Base-by-base conservation (phyloP, 768 basidiomycete genomes). In the Coprinellus micaceus region DNA sequence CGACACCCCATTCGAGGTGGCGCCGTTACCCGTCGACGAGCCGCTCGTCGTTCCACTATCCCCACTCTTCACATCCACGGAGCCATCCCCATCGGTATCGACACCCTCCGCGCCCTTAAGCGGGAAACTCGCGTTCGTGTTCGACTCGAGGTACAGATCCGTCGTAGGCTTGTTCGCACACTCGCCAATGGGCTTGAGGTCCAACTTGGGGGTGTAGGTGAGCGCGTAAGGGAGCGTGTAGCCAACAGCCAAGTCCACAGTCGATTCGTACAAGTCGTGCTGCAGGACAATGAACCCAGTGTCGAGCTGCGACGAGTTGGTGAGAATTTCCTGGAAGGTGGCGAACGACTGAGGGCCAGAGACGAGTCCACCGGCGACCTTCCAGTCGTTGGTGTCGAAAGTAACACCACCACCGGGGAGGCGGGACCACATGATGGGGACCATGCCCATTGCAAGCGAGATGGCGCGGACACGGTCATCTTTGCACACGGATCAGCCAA, bases 381-480 rank as follows among this genome's bases (percentile, higher is more conserved):
- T 79, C 94, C 94, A 98, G 66, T 98, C 88, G 56, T 89, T 85
- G 39, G 89, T 90, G 64, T 91, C 88, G 63, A 89, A 91, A n/a
- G n/a, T n/a, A 52, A 72, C 69, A 37, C 72, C 73, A 45, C 78
- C 80, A 26, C 66, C 65, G 45, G 84, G 80, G 11, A 81, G 77
- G 11, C 78, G 75, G 29, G 92, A 91, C 95, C 95, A 98, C 67
- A 96, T 88, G 65, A 97, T 84, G 25, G 96, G 91, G 11, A 85
- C 75, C 72, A 98, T 73, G 44, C 94, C 93, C 95, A 98, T 96
- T 28, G 93, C 91, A 53, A 91, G 69, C 19, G 86, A 75, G 67
- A 98, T 93, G 39, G 88, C 89, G 59, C 96, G 89, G 45, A 98
- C 94, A 63, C 95, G 92, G 72, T 93, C 89, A 68, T 98, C 94